Evolutionary conservation across 2,329 filamentous ascomycete species (phyloP).

Genomic region (Didymella exigua): DNA sequence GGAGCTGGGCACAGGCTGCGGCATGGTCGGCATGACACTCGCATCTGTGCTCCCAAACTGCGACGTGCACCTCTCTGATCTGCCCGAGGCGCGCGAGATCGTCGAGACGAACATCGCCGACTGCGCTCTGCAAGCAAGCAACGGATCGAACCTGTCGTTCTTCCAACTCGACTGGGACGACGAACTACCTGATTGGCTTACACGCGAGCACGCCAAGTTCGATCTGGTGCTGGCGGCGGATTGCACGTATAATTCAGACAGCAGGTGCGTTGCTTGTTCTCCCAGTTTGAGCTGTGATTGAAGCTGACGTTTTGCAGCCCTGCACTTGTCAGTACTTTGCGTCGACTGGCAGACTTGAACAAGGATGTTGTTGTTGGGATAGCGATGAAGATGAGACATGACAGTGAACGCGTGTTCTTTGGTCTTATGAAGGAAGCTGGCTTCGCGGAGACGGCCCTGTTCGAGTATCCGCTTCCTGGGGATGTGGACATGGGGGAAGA

Average conservation of each 20-base stretch:
- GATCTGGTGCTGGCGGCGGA: slow-evolving; percentile 71
- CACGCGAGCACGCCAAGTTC: slow-evolving; percentile 37
- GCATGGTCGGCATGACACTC: slow-evolving; percentile 68
- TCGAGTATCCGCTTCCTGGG: slow-evolving; percentile 33
- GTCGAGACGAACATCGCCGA: slow-evolving; percentile 59
- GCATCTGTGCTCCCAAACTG: slow-evolving; percentile 59
- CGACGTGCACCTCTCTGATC: slow-evolving; percentile 67
- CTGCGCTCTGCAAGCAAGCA: slow-evolving; percentile 48
- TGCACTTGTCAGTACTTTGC: slow-evolving; percentile 64
- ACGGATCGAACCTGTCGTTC: slow-evolving; percentile 54
- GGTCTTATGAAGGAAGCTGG: slow-evolving; percentile 53
- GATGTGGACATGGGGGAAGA: slow-evolving; percentile 37
- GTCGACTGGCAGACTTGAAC: slow-evolving; percentile 51
- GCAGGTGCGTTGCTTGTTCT: slow-evolving; percentile 41
- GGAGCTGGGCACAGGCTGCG: slow-evolving; percentile 72
- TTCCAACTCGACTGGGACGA: slow-evolving; percentile 68
- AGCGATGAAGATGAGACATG: slow-evolving; percentile 70
- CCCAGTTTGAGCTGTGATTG: neutral
- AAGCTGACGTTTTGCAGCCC: slow-evolving; percentile 48
- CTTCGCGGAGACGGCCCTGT: slow-evolving; percentile 27
- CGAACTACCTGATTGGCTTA: slow-evolving; percentile 48
- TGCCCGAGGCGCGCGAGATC: slow-evolving; percentile 68
- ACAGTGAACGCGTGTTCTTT: slow-evolving; percentile 70
- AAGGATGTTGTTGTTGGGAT: slow-evolving; percentile 58
- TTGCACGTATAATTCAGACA: slow-evolving; percentile 75